Conservation (phyloP, 441 rosid species). For the Pelargonium australe region DNA sequence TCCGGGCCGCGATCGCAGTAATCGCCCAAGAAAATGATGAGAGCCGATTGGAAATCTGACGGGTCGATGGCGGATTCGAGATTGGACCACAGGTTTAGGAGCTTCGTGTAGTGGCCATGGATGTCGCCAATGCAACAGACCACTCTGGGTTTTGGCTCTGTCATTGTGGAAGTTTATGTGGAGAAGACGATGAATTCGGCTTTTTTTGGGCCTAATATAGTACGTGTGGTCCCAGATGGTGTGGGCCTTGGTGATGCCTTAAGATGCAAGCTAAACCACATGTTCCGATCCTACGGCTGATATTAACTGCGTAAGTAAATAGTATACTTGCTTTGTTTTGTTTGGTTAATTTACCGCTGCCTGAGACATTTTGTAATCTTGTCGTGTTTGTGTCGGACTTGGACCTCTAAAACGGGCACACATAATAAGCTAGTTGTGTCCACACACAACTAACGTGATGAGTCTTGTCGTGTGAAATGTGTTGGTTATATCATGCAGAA, state of each 20-base stretch:
- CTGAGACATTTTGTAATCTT: too few species aligned
- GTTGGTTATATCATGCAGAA: too few species aligned
- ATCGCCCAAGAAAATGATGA: constrained; percentile 74
- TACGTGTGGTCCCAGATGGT: not conserved
- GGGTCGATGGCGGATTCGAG: constrained; percentile 43
- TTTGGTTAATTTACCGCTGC: too few species aligned
- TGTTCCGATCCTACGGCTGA: not conserved
- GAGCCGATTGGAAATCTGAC: constrained; percentile 46
- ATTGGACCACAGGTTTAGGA: constrained; percentile 64
- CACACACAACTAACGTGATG: too few species aligned
- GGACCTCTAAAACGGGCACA: too few species aligned
- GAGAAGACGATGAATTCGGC: not conserved
- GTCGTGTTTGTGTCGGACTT: too few species aligned
- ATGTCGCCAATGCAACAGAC: constrained; percentile 77
- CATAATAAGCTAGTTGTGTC: too few species aligned
- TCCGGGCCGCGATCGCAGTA: constrained; percentile 88
- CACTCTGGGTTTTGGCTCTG: constrained; percentile 35
- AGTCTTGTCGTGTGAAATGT: too few species aligned
- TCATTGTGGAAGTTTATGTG: not conserved
- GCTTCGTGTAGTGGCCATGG: constrained; percentile 65
- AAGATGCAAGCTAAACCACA: too few species aligned
- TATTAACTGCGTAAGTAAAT: not conserved
- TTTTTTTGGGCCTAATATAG: not conserved
- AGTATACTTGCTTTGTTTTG: not conserved
- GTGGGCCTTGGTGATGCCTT: not conserved